Conservation (phyloP, 768 basidiomycete species). For the Lactifluus subvellereus region DNA sequence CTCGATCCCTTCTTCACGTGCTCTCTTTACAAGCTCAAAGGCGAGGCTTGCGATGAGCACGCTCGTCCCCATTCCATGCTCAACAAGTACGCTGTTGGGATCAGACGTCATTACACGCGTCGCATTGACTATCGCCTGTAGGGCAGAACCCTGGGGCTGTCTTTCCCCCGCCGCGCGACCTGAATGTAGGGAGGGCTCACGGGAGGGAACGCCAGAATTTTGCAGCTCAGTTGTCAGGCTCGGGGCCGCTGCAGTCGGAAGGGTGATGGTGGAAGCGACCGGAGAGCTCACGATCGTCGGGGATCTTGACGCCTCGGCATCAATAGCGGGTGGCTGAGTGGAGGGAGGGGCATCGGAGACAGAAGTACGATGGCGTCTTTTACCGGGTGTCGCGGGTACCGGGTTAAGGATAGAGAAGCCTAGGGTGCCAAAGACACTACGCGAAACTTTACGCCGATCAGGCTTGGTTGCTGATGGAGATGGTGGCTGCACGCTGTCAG, state of each 20-base stretch:
- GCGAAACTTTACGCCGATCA: constrained; percentile 42
- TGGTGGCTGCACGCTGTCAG: constrained; percentile 17
- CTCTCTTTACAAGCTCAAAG: constrained; percentile 58
- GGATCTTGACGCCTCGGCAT: not conserved
- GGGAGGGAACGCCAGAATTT: constrained; percentile 7
- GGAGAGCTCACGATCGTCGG: constrained; percentile 14
- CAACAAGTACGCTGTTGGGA: constrained; percentile 64
- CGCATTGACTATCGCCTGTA: constrained; percentile 75
- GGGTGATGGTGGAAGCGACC: constrained; percentile 5
- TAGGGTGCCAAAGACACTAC: constrained; percentile 66
- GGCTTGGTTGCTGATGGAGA: constrained; percentile 16
- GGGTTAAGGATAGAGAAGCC: constrained; percentile 66
- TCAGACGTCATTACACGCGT: constrained; percentile 85
- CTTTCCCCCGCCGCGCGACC: constrained; percentile 26
- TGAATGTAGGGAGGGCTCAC: constrained; percentile 23
- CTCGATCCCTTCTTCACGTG: constrained; percentile 57
- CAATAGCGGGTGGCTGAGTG: not conserved
- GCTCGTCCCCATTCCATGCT: constrained; percentile 60
- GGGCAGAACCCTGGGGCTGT: constrained; percentile 52
- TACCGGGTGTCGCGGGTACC: constrained; percentile 16
- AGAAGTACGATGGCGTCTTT: constrained; percentile 21
- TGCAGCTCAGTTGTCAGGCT: constrained; percentile 24
- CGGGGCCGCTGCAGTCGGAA: constrained; percentile 8
- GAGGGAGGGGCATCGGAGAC: constrained; percentile 2
- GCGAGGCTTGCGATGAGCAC: constrained; percentile 59